Conservation (phyloP, 305 asterid species). For the Fraxinus velutina region DNA sequence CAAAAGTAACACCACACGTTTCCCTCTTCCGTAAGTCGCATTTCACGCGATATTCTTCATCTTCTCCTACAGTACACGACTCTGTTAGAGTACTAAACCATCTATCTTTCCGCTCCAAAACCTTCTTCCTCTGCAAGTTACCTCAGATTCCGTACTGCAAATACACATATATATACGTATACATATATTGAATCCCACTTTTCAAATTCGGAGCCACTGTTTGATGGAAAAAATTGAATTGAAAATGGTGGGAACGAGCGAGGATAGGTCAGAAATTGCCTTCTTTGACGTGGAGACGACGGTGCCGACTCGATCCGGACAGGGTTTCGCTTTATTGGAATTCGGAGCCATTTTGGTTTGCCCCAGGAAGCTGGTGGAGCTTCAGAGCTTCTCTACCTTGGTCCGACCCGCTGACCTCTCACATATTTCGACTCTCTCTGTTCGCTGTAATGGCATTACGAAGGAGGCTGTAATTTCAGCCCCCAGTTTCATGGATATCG, state of each 20-base stretch:
- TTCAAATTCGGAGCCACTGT: background rate
- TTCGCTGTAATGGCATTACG: constrained; percentile 72
- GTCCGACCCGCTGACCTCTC: constrained; percentile 66
- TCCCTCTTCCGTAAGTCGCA: constrained; percentile 31
- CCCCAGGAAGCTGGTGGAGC: constrained; percentile 88
- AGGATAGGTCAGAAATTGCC: constrained; percentile 71
- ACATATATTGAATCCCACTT: background rate
- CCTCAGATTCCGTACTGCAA: background rate
- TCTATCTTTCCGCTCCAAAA: background rate
- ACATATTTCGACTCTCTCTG: constrained; percentile 65
- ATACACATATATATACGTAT: background rate
- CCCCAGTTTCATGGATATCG: constrained; percentile 63
- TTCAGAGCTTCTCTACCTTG: constrained; percentile 59
- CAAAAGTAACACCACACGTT: constrained; percentile 30
- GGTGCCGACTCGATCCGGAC: constrained; percentile 67
- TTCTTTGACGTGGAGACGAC: constrained; percentile 94
- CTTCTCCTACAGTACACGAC: background rate
- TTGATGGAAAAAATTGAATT: background rate
- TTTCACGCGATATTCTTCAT: constrained; percentile 32
- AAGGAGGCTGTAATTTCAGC: constrained; percentile 61
- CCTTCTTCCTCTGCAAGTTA: constrained; percentile 29
- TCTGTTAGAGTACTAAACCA: background rate
- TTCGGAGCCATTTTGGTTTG: constrained; percentile 90
- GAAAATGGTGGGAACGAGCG: constrained; percentile 34
- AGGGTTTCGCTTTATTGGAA: constrained; percentile 65